Base-by-base conservation (phyloP, 1,284 basidiomycete species). In the Sporisorium exsertum region DNA sequence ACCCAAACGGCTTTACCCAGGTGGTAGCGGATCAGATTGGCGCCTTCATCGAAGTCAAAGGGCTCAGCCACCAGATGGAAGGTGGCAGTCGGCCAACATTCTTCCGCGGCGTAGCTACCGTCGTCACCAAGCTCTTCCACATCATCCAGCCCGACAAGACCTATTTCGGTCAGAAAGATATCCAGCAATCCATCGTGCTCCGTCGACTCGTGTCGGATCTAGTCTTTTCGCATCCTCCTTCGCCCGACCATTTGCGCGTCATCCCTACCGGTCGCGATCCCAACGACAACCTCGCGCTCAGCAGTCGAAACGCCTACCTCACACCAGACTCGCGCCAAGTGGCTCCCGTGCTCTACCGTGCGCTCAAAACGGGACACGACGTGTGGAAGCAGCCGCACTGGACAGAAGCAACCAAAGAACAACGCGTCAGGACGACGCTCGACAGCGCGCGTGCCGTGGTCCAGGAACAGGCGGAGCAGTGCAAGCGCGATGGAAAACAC, bases 151-250 rank as follows among this genome's bases (percentile, higher is more conserved):
- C 96, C 2, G 93, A 93, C 58, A 90, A 91, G 64, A 91, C 93
- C 24, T 99, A 98, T 86, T 97, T 99, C 81, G 96, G 97, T 0
- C 96, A 98, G 86, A 99, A 99, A 86, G 96, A 99, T 84, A 97
- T 99, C 62, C 96, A 99, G 85, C 96, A 99, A 85, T 94, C 93
- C 0, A 87, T 98, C 9, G 87, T 99, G 22, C 89, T 99, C 24
- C 91, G 92, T 49, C 91, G 92, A n/a, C 89, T 99, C 86, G 90
- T 90, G 56, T 87, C 89, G 33, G 96, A 99, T 85, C 88, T 98
- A 1, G 89, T 96, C 20, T 87, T 95, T 16, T 87, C 92, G 7
- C 89, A 94, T 81, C 96, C 87, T 0, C 72, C 94, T 0, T 87
- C 89, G 90, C 80, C 86, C 94, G 16, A 91, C 91, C 84, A 94